Base-by-base conservation (phyloP, 164 flowering plant genomes). In the Cinnamomum micranthum region DNA sequence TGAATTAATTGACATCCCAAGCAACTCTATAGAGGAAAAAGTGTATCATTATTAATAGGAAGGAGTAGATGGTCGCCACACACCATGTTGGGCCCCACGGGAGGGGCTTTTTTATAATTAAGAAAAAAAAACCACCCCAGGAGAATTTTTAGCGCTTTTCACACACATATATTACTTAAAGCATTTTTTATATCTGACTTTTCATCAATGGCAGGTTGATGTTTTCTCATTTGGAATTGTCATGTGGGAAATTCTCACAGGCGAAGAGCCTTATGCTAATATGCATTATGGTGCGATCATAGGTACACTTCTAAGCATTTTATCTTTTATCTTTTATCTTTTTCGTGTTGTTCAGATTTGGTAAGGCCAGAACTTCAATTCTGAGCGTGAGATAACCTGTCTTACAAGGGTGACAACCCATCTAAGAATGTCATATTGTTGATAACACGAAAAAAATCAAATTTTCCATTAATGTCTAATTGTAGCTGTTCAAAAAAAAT, bases 261-360 rank as follows among this genome's bases (percentile, higher is more conserved):
- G 97, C 2, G 97, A 94, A 78, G 98, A 94, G 81, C 98, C 98
- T 67, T 94, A 92, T 80, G 97, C 98, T n/a, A 92, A 91, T 78
- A 94, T 94, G 98, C 98, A 92, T 75, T 91, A 92, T 80, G 98
- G 98, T 69, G 96, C 98, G 66, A 94, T 94, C 33, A 92, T 94
- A 80, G 98, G 98, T 92, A 75, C 24, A 68, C n/a, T 58, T 72
- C 64, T 35, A 4, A 70, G 51, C 17, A 5, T 58, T 25, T 51
- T 51, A 51, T 64, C 19, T 55, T 15, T 51, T 51, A 51, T 64
- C 19, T 55, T 15, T 15, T 55, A 3, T 4, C 2, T 55, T 20
- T 55, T 55, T 55, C n/a, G 60, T 15, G n/a, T 3, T 55, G 20
- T 15, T 55, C 7, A 20, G 13, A 55, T 17, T 55, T 14, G 13